phyloP scores from a whole-genome alignment of 768 basidiomycete species.

The Vishniacozyma victoriae region DNA sequence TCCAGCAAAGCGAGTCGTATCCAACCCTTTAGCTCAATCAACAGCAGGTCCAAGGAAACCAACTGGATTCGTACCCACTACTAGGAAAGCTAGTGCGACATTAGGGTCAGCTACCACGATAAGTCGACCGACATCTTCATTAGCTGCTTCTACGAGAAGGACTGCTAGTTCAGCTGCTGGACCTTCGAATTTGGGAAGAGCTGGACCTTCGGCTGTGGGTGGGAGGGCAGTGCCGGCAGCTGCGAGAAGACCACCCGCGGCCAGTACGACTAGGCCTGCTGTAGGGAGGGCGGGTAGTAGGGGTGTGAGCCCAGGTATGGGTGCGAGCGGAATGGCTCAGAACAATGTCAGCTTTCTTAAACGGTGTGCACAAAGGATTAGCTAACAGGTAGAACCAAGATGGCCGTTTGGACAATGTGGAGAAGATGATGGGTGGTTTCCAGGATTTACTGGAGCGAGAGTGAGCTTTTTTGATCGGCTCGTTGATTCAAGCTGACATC shows the following conservation, averaged over 20 bases:
- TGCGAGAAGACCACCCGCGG: not conserved
- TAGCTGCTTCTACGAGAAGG: conserved; percentile 1
- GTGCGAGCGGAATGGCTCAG: not conserved
- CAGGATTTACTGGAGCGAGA: conserved; percentile 30
- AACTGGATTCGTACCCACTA: conserved; percentile 24
- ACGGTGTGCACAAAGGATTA: too few relatives aligned
- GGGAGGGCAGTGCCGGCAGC: too few relatives aligned
- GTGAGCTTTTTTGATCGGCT: conserved; percentile 9
- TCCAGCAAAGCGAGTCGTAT: conserved; percentile 11
- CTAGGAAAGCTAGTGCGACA: conserved; percentile 7
- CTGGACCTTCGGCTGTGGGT: not conserved
- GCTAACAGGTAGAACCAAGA: conserved; percentile 22
- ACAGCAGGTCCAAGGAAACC: conserved; percentile 9
- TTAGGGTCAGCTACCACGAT: not conserved
- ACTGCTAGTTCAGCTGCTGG: conserved; percentile 8
- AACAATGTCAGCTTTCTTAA: too few relatives aligned
- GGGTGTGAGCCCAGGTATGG: too few relatives aligned
- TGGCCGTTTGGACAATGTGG: conserved; percentile 33
- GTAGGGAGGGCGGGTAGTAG: too few relatives aligned
- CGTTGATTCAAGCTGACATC: not conserved
- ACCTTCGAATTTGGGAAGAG: not conserved
- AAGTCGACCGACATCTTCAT: not conserved
- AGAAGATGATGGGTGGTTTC: conserved; percentile 35
- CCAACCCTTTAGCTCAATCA: conserved; percentile 8
- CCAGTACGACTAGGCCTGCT: conserved; percentile 3